A percentile compares a stretch with the other conserved stretches of the same genome.
Conservation (phyloP, 169 alveolate species). For the Plasmodium falciparum region DNA sequence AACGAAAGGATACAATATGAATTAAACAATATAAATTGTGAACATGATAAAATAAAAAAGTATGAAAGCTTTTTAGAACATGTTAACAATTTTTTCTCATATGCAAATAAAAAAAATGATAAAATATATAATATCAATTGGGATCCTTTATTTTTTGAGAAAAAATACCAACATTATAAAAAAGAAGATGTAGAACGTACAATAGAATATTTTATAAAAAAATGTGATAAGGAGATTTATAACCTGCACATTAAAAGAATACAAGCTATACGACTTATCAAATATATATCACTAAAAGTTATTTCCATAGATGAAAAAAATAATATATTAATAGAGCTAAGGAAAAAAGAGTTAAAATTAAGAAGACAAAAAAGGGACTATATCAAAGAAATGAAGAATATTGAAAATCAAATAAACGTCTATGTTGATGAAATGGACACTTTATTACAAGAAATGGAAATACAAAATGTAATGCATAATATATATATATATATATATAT, state of each 20-base stretch:
- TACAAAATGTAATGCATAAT: constrained; percentile 12
- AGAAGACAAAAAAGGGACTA: constrained; percentile 53
- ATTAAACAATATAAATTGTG: constrained; percentile 3
- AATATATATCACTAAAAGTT: constrained; percentile 34
- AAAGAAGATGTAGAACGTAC: constrained; percentile 13
- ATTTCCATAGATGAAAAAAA: constrained; percentile 35
- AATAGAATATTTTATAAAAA: constrained; percentile 6
- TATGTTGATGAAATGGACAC: constrained; percentile 21
- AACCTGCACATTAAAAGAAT: constrained; percentile 23
- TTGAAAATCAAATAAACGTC: constrained; percentile 41
- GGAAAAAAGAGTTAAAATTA: constrained; percentile 22
- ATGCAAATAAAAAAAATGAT: neutral
- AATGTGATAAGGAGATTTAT: constrained; percentile 8
- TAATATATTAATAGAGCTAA: constrained; percentile 13
- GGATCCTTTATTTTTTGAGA: constrained; percentile 10
- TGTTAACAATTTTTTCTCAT: neutral
- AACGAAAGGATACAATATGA: constrained; percentile 1
- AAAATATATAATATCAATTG: neutral
- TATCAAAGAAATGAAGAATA: constrained; percentile 43
- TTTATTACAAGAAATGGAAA: constrained; percentile 26
- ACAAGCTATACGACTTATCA: constrained; percentile 47
- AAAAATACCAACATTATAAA: constrained; percentile 7
- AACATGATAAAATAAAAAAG: constrained; percentile 24
- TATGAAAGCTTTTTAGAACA: constrained; percentile 1
- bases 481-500: neutral